These are phyloP conservation scores for Aureobasidium sp. DNA, from an alignment of 2,329 filamentous ascomycete genomes.

Conservation along the genomic window DNA sequence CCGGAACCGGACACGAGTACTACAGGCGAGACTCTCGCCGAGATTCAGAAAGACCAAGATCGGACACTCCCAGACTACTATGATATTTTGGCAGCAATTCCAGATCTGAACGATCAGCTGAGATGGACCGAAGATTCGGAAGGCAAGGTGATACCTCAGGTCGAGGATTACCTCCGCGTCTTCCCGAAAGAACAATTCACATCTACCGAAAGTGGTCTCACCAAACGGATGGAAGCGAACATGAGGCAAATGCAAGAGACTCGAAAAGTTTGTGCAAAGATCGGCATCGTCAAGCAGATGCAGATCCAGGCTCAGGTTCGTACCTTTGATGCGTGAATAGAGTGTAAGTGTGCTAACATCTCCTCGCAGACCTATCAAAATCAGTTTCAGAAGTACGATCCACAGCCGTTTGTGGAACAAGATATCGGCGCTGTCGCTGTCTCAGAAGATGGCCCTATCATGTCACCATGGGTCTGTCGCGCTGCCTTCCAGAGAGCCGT, in stretches of 20 bases:
- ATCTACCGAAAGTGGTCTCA: slow-evolving; percentile 64
- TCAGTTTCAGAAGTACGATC: slow-evolving; percentile 94
- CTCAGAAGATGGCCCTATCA: slow-evolving; percentile 79
- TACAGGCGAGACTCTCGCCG: slow-evolving; percentile 71
- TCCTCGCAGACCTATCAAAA: slow-evolving; percentile 76
- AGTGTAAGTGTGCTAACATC: slow-evolving; percentile 17
- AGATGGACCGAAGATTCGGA: slow-evolving; percentile 87
- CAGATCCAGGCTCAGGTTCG: slow-evolving; percentile 89
- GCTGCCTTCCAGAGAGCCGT: slow-evolving; percentile 83
- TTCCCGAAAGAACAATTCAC: slow-evolving; percentile 69
- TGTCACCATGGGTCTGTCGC: slow-evolving; percentile 74
- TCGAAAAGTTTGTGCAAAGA: slow-evolving; percentile 89
- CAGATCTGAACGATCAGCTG: slow-evolving; percentile 69
- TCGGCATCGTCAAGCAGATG: slow-evolving; percentile 98
- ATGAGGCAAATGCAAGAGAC: slow-evolving; percentile 96
- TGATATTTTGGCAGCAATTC: slow-evolving; percentile 75
- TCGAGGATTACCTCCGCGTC: slow-evolving; percentile 74
- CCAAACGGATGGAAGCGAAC: slow-evolving; percentile 79
- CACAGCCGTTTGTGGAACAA: slow-evolving; percentile 76
- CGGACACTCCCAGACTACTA: slow-evolving; percentile 90
- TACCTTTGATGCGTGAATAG: slow-evolving; percentile 12
- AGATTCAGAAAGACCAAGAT: slow-evolving; percentile 85
- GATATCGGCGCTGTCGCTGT: slow-evolving; percentile 87
- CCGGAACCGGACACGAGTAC: slow-evolving; percentile 41
- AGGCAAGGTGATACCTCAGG: slow-evolving; percentile 80